Evolutionary conservation across 176 grass and related monocot genomes (phyloP).

Genomic region (Aechmea fasciata): DNA sequence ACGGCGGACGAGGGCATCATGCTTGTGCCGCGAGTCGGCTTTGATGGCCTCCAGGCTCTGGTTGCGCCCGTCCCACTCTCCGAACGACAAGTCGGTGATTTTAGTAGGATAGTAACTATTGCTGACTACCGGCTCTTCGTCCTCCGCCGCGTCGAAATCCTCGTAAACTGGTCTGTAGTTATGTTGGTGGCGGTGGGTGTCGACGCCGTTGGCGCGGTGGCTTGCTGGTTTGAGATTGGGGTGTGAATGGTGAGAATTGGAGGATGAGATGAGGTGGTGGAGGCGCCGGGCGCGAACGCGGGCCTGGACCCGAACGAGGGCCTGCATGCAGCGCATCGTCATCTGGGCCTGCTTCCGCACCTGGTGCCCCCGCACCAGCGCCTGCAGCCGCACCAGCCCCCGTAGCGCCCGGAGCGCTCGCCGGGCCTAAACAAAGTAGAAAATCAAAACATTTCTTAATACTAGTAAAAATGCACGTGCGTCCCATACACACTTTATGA

Average conservation of each 20-base stretch:
- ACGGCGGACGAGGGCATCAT: conserved; percentile 35
- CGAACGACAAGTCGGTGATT: not conserved
- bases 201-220: not conserved
- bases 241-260: not conserved
- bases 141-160: conserved; percentile 12
- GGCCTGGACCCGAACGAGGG: conserved; percentile 67
- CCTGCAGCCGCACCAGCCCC: conserved; percentile 67
- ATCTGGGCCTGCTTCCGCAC: conserved; percentile 67
- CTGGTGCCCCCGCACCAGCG: conserved; percentile 67
- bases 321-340: conserved; percentile 79
- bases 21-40: conserved; percentile 29
- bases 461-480: too few relatives aligned
- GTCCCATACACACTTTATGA: too few relatives aligned
- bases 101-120: not conserved
- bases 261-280: not conserved
- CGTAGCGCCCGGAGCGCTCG: conserved; percentile 49
- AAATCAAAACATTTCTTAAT: too few relatives aligned
- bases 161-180: not conserved
- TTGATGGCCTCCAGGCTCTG: conserved; percentile 36
- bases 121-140: not conserved
- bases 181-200: not conserved
- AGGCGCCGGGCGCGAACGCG: conserved; percentile 53
- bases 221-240: not conserved
- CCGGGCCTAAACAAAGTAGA: conserved; percentile 28
- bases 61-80: conserved; percentile 41